phyloP scores from a whole-genome alignment of 345 rosid species.

The Jatropha curcas region DNA sequence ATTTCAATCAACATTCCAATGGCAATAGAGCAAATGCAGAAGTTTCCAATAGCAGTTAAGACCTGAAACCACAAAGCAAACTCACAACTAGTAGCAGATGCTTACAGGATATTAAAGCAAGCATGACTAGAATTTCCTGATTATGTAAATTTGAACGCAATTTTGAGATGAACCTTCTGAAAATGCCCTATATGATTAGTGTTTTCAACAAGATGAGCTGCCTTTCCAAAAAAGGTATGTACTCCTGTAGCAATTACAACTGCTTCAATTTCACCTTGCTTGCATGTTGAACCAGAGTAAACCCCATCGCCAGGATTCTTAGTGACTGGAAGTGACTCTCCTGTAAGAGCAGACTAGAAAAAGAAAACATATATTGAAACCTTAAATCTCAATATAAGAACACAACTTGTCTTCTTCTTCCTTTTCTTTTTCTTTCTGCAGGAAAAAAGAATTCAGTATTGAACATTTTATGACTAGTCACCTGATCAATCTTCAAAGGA shows the following conservation, averaged over 20 bases:
- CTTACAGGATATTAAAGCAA: not conserved
- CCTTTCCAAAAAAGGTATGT: conserved; percentile 89
- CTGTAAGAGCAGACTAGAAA: conserved; percentile 83
- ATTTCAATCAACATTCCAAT: conserved; percentile 76
- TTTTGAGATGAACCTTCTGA: conserved; percentile 57
- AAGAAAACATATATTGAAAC: not conserved
- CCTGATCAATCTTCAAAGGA: conserved; percentile 67
- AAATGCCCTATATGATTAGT: conserved; percentile 88
- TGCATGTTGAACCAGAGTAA: conserved; percentile 89
- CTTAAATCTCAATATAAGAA: not conserved
- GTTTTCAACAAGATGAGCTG: conserved; percentile 90
- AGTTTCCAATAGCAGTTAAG: conserved; percentile 82
- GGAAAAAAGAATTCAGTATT: too few species aligned
- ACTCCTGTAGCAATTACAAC: conserved; percentile 91
- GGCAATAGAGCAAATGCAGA: conserved; percentile 93
- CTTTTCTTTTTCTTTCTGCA: not conserved
- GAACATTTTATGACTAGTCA: conserved; percentile 5
- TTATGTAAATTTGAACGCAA: not conserved
- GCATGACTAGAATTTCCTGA: not conserved
- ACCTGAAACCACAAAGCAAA: conserved; percentile 47
- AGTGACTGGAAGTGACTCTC: conserved; percentile 87
- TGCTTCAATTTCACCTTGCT: conserved; percentile 94
- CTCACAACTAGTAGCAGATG: not conserved
- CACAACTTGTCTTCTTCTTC: not conserved
- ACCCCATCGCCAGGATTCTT: conserved; percentile 71